Conservation (phyloP, 1,284 basidiomycete genomes). For the Ganoderma resinaceum region DNA sequence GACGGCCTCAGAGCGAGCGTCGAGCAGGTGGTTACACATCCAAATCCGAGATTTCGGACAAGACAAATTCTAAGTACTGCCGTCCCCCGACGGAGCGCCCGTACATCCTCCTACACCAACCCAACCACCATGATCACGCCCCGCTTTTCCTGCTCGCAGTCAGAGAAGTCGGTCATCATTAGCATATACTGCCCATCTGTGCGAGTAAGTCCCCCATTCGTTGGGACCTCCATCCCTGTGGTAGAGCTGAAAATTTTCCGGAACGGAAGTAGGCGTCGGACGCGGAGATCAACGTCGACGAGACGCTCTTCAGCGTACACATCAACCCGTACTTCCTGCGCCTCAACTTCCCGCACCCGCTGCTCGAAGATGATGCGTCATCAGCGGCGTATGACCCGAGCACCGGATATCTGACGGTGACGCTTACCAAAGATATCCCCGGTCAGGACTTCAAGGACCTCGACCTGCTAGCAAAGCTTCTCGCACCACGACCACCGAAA, state of each 20-base stretch:
- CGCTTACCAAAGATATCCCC: slow-evolving; percentile 67
- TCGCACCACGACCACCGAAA: slow-evolving; percentile 65
- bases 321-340: slow-evolving; percentile 85
- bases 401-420: slow-evolving; percentile 73
- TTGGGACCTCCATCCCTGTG: background rate
- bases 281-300: slow-evolving; percentile 78
- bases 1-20: background rate
- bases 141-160: slow-evolving; percentile 77
- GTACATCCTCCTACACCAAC: slow-evolving; percentile 10
- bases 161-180: slow-evolving; percentile 61
- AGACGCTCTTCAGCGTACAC: slow-evolving; percentile 73
- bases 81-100: slow-evolving; percentile 30
- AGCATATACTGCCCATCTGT: slow-evolving; percentile 79
- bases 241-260: slow-evolving; percentile 37
- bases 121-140: slow-evolving; percentile 75
- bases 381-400: slow-evolving; percentile 76
- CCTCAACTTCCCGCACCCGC: slow-evolving; percentile 68
- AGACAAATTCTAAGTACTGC: background rate
- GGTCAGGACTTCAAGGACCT: slow-evolving; percentile 77
- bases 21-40: background rate
- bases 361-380: slow-evolving; percentile 74
- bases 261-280: slow-evolving; percentile 70
- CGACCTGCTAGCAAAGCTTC: slow-evolving; percentile 75
- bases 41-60: slow-evolving; percentile 26
- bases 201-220: slow-evolving; percentile 58